A percentile compares a stretch with the other conserved stretches of the same genome.
Conservation (phyloP, 78 protist species). For the Dictyostelium firmibasis region DNA sequence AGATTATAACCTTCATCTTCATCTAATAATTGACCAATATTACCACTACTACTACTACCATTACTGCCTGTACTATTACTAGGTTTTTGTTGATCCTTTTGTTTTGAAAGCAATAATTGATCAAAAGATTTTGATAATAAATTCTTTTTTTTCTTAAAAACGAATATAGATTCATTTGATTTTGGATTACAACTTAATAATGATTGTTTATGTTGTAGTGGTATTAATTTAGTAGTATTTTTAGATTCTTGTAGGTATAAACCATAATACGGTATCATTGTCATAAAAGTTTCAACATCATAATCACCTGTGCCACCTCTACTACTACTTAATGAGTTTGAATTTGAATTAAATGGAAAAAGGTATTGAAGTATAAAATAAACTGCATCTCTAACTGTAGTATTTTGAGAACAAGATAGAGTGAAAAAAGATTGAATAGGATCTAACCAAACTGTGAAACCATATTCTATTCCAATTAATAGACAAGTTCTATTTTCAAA, state of each 20-base stretch:
- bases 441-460: slow-evolving; percentile 43
- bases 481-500: slow-evolving; percentile 55
- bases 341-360: slow-evolving; percentile 34
- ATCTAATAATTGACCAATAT: background rate
- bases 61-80: background rate
- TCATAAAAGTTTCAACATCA: background rate
- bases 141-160: slow-evolving; percentile 41
- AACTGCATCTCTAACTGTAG: slow-evolving; percentile 52
- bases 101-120: background rate
- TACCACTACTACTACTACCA: background rate
- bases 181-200: slow-evolving; percentile 23
- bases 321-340: background rate
- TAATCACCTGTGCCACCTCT: background rate
- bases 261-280: slow-evolving; percentile 6
- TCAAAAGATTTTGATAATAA: background rate
- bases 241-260: slow-evolving; percentile 35
- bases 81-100: background rate
- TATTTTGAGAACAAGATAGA: slow-evolving; percentile 5
- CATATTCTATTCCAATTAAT: slow-evolving; percentile 11
- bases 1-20: slow-evolving; percentile 73
- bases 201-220: slow-evolving; percentile 64
- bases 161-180: slow-evolving; percentile 6
- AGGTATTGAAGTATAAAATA: slow-evolving; percentile 51
- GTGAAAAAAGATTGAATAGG: slow-evolving; percentile 72
- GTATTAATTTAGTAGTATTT: background rate